These are phyloP conservation scores for Calonectria pseudoreteaudii DNA, from an alignment of 2,329 filamentous ascomycete species.

Conservation along the genomic window DNA sequence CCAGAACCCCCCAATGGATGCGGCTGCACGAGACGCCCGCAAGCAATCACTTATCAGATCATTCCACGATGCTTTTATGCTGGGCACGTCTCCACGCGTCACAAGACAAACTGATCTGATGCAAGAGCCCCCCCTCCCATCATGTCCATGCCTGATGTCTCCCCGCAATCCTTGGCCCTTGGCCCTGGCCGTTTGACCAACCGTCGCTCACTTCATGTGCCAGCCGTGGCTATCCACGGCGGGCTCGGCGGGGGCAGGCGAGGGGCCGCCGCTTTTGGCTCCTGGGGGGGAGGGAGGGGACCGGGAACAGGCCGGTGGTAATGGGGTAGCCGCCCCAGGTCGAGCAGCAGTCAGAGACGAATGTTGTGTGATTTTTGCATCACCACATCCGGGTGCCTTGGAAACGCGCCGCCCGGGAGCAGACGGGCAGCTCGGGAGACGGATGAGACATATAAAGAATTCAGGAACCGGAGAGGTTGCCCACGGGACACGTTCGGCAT, in stretches of 20 bases:
- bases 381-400: neutral
- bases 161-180: slow-evolving; percentile 18
- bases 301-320: slow-evolving; percentile 26
- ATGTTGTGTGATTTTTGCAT: neutral
- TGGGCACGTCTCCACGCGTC: slow-evolving; percentile 9
- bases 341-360: neutral
- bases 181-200: slow-evolving; percentile 5
- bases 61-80: slow-evolving; percentile 1
- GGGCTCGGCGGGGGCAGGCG: slow-evolving; percentile 8
- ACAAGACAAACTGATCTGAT: slow-evolving; percentile 11
- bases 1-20: slow-evolving; percentile 2
- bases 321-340: neutral
- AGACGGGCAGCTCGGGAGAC: neutral
- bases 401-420: slow-evolving; percentile 2
- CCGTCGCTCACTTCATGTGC: neutral
- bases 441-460: slow-evolving; percentile 4
- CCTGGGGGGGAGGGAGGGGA: slow-evolving; percentile 6
- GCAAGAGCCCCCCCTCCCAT: neutral
- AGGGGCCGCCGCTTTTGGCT: slow-evolving; percentile 21
- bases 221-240: neutral
- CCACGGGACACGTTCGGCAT: neutral
- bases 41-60: slow-evolving; percentile 25
- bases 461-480: slow-evolving; percentile 15
- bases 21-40: slow-evolving; percentile 2
- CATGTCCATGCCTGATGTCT: neutral